phyloP scores from a whole-genome alignment of 768 basidiomycete genomes.

The Hygrophorus pudorinus region DNA sequence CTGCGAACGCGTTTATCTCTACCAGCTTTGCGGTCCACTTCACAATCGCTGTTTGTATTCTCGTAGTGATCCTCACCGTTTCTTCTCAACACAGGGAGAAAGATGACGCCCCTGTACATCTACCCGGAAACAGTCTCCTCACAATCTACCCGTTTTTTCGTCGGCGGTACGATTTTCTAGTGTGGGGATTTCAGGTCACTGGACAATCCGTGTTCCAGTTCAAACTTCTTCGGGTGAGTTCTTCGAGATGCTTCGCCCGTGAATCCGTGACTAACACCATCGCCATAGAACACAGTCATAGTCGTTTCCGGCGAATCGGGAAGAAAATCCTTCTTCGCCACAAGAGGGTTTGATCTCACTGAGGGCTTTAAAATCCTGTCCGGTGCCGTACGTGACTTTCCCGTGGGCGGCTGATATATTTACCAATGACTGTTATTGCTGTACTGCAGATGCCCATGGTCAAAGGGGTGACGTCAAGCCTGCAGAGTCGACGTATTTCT shows the following conservation, averaged over 20 bases:
- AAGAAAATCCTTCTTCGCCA: conserved; percentile 57
- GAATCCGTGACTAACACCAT: conserved; percentile 4
- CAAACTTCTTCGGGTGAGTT: conserved; percentile 51
- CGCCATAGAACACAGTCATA: conserved; percentile 55
- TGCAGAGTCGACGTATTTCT: conserved; percentile 49
- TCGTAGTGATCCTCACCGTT: conserved; percentile 35
- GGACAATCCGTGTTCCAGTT: conserved; percentile 63
- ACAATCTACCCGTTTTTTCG: conserved; percentile 62
- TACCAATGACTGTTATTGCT: too few species aligned
- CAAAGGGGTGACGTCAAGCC: conserved; percentile 62
- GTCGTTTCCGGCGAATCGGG: conserved; percentile 69
- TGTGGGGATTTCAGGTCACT: conserved; percentile 59
- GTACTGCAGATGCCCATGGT: conserved; percentile 67
- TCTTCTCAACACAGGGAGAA: conserved; percentile 38
- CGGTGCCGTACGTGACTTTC: conserved; percentile 49
- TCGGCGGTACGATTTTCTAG: conserved; percentile 60
- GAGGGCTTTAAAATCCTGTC: conserved; percentile 76
- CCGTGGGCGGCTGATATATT: too few species aligned
- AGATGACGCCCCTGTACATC: conserved; percentile 39
- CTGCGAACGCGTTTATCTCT: conserved; percentile 38
- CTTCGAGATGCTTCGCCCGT: background rate
- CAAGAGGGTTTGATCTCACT: conserved; percentile 62
- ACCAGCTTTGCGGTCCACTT: conserved; percentile 40
- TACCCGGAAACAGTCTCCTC: conserved; percentile 50
- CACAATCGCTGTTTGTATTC: conserved; percentile 35